A percentile compares a stretch with the other conserved stretches of the same genome.
Evolutionary conservation across 768 basidiomycete genomes (phyloP).

Genomic region (Symmetrospora coprosmae): DNA sequence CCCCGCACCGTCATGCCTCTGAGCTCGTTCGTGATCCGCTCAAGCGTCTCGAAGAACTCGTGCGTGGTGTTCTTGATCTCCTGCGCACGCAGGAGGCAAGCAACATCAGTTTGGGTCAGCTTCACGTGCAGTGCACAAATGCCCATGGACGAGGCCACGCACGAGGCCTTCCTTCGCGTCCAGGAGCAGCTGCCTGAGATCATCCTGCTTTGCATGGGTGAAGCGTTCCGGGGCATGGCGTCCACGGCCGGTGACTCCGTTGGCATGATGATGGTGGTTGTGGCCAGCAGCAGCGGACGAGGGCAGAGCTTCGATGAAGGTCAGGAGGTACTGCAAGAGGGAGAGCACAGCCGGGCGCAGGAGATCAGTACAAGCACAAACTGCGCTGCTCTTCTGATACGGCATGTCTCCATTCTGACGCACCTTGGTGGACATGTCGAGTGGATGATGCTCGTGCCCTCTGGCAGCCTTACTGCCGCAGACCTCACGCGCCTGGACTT

Average conservation of each 20-base stretch:
- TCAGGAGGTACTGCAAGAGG: not conserved
- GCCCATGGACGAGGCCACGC: not conserved
- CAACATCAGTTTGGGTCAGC: not conserved
- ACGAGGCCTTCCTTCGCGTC: slow-evolving; percentile 14
- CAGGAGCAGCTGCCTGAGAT: slow-evolving; percentile 12
- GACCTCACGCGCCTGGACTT: no score
- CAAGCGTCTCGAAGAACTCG: slow-evolving; percentile 84
- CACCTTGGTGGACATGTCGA: not conserved
- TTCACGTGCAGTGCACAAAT: not conserved
- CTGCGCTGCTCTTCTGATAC: not conserved
- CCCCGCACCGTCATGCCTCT: slow-evolving; percentile 47
- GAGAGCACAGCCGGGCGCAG: not conserved
- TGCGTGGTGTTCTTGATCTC: slow-evolving; percentile 53
- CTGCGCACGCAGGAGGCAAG: slow-evolving; percentile 22
- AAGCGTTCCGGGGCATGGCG: not conserved
- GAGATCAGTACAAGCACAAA: not conserved
- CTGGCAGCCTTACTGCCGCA: no score
- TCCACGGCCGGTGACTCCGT: not conserved
- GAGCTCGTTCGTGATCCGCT: slow-evolving; percentile 72
- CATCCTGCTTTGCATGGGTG: not conserved
- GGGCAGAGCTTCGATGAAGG: not conserved
- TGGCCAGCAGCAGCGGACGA: not conserved
- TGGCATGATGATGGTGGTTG: no score
- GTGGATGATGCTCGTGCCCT: no score
- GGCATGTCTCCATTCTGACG: not conserved